These are phyloP conservation scores for Populus davidiana DNA, from an alignment of 345 rosid species.

Conservation along the genomic window DNA sequence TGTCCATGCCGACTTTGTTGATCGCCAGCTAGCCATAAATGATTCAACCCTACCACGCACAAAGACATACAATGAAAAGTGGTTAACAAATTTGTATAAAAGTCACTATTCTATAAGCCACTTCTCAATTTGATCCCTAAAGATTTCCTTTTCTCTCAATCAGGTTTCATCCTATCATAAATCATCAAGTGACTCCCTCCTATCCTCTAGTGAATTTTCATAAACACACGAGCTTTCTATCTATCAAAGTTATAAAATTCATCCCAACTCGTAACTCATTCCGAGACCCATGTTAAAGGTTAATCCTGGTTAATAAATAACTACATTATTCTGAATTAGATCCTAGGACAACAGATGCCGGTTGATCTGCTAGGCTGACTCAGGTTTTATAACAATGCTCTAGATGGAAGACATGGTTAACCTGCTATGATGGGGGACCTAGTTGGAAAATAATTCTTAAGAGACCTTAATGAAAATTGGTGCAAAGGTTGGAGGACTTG, in stretches of 20 bases:
- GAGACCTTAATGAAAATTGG: background rate
- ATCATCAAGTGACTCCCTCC: background rate
- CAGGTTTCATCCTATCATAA: background rate
- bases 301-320: too few relatives aligned
- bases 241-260: too few relatives aligned
- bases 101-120: background rate
- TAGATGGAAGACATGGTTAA: background rate
- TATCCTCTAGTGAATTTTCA: too few relatives aligned
- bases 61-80: background rate
- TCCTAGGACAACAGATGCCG: too few relatives aligned
- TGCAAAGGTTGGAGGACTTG: background rate
- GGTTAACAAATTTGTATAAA: too few relatives aligned
- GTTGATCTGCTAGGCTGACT: too few relatives aligned
- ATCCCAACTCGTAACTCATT: too few relatives aligned
- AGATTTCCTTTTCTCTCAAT: too few relatives aligned
- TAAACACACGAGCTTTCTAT: too few relatives aligned
- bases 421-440: background rate
- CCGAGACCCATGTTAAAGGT: too few relatives aligned
- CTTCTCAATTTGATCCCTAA: background rate
- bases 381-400: background rate
- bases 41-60: background rate
- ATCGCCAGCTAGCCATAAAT: background rate
- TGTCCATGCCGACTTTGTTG: background rate
- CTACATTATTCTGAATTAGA: too few relatives aligned
- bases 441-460: background rate